These are phyloP conservation scores for Cardamine chenopodiifolia DNA, from an alignment of 345 rosid genomes.

Conservation along the genomic window DNA sequence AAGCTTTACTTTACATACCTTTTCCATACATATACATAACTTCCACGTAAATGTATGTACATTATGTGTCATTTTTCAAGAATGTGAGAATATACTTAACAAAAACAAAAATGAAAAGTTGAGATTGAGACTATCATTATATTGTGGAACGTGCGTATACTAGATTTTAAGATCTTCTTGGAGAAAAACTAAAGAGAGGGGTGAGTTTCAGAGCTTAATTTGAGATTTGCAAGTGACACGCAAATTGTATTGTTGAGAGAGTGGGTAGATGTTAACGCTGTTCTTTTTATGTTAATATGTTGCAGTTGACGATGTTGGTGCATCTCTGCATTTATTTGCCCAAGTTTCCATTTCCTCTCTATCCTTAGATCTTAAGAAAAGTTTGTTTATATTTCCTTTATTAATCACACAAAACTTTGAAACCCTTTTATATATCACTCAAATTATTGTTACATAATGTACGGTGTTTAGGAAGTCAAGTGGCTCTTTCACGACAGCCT, in stretches of 20 bases:
- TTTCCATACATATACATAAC: no score
- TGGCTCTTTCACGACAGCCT: neutral
- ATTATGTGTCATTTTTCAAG: neutral
- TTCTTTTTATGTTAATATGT: neutral
- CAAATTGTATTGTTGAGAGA: conserved; percentile 36
- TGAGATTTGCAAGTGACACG: conserved; percentile 34
- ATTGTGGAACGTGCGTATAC: no score
- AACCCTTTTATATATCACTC: conserved; percentile 15
- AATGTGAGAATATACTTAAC: neutral
- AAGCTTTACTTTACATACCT: no score
- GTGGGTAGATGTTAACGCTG: neutral
- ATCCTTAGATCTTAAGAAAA: conserved; percentile 11
- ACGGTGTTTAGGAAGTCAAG: neutral
- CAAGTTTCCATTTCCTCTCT: conserved; percentile 3
- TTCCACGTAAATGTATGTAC: no score
- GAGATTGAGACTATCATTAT: no score
- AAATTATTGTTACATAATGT: no score
- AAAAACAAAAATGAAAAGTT: no score
- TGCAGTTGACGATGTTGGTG: conserved; percentile 5
- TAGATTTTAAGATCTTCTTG: conserved; percentile 18
- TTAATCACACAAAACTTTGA: conserved; percentile 16
- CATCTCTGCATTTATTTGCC: conserved; percentile 46
- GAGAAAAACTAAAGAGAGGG: conserved; percentile 21
- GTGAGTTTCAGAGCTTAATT: conserved; percentile 19
- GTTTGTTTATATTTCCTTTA: neutral